Percentiles rank a stretch among this genome's conserved stretches.
Evolutionary conservation across 495 filamentous ascomycete species (phyloP).

Genomic region (Penicillium tannophilum): DNA sequence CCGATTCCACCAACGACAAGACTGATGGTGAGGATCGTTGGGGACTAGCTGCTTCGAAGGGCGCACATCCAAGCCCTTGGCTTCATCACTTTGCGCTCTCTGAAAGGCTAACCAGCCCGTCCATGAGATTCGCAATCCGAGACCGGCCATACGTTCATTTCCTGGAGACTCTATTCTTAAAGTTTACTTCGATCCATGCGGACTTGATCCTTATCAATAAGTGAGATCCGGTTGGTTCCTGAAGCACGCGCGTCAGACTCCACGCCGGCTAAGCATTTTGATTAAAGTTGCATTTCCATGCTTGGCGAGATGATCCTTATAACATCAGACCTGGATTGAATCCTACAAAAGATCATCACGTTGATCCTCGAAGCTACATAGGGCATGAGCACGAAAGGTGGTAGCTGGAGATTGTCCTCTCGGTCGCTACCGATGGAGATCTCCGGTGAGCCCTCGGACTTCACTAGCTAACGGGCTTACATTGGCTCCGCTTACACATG

Average conservation of each 20-base stretch:
- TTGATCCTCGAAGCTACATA: too few species aligned
- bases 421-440: not conserved
- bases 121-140: slow-evolving; percentile 3
- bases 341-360: too few species aligned
- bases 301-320: slow-evolving; percentile 4
- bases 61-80: slow-evolving; percentile 5
- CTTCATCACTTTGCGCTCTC: not conserved
- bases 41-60: slow-evolving; percentile 2
- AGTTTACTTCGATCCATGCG: not conserved
- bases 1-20: slow-evolving; percentile 1
- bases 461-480: not conserved
- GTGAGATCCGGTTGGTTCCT: not conserved
- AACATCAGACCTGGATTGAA: not conserved
- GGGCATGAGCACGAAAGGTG: too few species aligned
- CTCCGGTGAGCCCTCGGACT: not conserved
- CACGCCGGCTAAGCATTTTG: slow-evolving; percentile 6
- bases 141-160: not conserved
- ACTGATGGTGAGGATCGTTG: not conserved
- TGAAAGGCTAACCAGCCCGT: not conserved
- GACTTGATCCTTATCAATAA: not conserved
- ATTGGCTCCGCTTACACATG: not conserved
- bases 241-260: not conserved
- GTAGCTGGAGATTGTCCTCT: too few species aligned
- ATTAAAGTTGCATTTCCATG: slow-evolving; percentile 2
- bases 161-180: not conserved